Base-by-base conservation (phyloP, 176 grass and related monocot genomes). In the Phyllostachys edulis region DNA sequence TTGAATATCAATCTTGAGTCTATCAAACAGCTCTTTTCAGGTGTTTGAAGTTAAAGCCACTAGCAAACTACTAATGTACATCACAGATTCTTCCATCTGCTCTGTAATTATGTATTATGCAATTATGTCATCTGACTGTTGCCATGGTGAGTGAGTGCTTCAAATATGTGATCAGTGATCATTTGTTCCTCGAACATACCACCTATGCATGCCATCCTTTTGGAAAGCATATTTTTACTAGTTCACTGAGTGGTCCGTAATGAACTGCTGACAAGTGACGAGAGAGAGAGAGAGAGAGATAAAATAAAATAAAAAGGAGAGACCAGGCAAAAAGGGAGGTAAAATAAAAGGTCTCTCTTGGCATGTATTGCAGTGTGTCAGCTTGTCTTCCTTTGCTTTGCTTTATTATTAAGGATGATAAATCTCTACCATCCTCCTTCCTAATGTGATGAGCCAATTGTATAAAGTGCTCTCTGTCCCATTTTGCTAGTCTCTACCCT, bases 1-100 rank as follows among this genome's bases (percentile, higher is more conserved):
- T 86, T 20, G 12, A 82, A 84, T 60, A 29, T 29, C 42, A 89
- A 80, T 56, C 34, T 68, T 16, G 17, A 78, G 47, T 17, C 4
- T 47, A 50, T 45, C 26, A 11, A 45, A 65, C 17, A 79, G 9
- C 32, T 41, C 20, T 71, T 71, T 71, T 63, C 20, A 55, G 45
- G 39, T 40, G 27, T 67, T 14, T 15, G 26, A 88, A 57, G 16
- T 18, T 18, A 34, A 51, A 78, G 71, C 73, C 7, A 49, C 80
- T 76, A 41, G 18, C 17, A 62, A 75, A 10, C 29, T 7, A 51
- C 17, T 23, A 85, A 70, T 49, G 5, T 9, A 40, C 41, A 75
- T 52, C 14, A 75, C 21, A 54, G n/a, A 24, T 55, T 44, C 13
- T 26, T 69, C n/a, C 55, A 45, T 85, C 49, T 42, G 27, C 15